Conservation (phyloP, 768 basidiomycete species). For the Termitomyces heimii region DNA sequence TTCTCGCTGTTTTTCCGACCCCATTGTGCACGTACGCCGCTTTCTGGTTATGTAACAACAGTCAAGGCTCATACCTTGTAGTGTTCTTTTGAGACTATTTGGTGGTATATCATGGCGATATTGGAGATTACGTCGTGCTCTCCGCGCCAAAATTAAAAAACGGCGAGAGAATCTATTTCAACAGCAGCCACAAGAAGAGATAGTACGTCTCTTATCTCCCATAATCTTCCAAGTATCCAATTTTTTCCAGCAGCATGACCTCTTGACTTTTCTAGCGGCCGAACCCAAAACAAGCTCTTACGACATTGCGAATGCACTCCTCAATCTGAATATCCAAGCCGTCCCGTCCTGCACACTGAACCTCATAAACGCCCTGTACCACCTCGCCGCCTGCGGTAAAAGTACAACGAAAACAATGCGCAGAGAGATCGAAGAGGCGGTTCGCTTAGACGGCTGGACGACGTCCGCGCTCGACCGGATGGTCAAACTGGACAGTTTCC, state of each 20-base stretch:
- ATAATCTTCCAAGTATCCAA: too few relatives aligned
- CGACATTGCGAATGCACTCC: neutral
- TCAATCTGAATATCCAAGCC: constrained; percentile 8
- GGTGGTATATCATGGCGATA: neutral
- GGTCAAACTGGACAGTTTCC: constrained; percentile 43
- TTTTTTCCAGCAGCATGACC: neutral
- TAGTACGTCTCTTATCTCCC: neutral
- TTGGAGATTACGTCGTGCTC: constrained; percentile 1
- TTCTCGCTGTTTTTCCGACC: neutral
- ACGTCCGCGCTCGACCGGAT: constrained; percentile 29
- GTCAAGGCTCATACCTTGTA: neutral
- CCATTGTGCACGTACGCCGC: neutral
- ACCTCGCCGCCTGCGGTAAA: constrained; percentile 24
- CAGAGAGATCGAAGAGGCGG: constrained; percentile 29
- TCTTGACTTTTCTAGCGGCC: constrained; percentile 3
- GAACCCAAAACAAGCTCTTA: neutral
- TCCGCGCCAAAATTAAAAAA: neutral
- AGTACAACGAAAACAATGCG: constrained; percentile 31
- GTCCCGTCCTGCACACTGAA: constrained; percentile 5
- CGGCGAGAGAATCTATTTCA: neutral
- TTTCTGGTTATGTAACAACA: neutral
- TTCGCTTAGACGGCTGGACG: constrained; percentile 27
- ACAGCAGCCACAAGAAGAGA: neutral
- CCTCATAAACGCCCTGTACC: constrained; percentile 28
- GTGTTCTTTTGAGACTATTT: neutral